These are phyloP conservation scores for Tympanopsis confertula DNA, from an alignment of 2,329 filamentous ascomycete genomes.

Conservation along the genomic window DNA sequence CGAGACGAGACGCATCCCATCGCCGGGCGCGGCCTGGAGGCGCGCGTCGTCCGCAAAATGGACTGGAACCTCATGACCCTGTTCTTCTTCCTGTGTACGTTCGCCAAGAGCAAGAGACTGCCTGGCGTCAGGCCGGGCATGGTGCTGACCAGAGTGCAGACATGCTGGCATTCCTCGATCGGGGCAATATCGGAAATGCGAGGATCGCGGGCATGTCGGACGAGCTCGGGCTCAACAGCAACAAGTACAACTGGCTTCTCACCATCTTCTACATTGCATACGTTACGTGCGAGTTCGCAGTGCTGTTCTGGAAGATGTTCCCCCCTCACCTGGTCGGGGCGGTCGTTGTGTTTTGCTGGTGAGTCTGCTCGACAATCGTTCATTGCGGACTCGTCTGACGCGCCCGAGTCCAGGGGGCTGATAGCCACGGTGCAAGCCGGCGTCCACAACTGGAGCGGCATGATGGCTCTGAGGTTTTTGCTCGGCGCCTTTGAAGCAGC, in stretches of 20 bases:
- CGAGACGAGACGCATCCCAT: slow-evolving; percentile 3
- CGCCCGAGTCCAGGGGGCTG: neutral
- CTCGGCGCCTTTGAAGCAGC: neutral
- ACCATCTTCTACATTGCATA: slow-evolving; percentile 32
- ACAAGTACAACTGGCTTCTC: slow-evolving; percentile 28
- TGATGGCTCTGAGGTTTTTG: neutral
- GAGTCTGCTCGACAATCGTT: neutral
- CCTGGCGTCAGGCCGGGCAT: neutral
- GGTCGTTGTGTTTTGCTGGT: neutral
- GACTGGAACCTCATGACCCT: slow-evolving; percentile 12
- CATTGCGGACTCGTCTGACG: neutral
- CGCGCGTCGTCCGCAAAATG: slow-evolving; percentile 10
- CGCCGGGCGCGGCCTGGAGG: slow-evolving; percentile 6
- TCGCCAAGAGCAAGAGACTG: neutral
- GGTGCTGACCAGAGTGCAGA: slow-evolving; percentile 8
- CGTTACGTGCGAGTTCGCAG: slow-evolving; percentile 27
- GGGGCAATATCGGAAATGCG: slow-evolving; percentile 27
- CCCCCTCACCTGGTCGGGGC: slow-evolving; percentile 13
- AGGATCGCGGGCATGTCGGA: slow-evolving; percentile 21
- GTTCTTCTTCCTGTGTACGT: slow-evolving; percentile 13
- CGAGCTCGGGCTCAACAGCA: slow-evolving; percentile 21
- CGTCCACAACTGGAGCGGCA: neutral
- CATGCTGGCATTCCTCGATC: slow-evolving; percentile 22
- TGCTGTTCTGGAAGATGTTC: slow-evolving; percentile 27
- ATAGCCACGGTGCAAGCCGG: neutral